These are phyloP conservation scores for Candida montana DNA, from an alignment of 805 yeast species.

Conservation along the genomic window DNA sequence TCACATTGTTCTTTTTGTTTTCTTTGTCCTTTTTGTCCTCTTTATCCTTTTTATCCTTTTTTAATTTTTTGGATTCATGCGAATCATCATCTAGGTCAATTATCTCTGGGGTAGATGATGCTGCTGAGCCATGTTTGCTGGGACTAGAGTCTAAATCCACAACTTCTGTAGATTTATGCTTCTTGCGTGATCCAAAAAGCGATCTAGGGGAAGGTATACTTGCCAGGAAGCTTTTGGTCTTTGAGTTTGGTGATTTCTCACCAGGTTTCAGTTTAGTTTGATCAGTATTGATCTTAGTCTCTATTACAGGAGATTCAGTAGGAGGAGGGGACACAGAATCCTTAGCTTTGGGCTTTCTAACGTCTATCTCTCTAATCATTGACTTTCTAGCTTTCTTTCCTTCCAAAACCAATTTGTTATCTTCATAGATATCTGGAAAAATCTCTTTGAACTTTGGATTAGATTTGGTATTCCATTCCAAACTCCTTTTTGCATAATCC, in stretches of 20 bases:
- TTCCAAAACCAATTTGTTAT: not conserved
- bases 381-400: not conserved
- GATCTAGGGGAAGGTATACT: not conserved
- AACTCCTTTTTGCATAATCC: slow-evolving; percentile 50
- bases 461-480: slow-evolving; percentile 21
- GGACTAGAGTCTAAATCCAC: not conserved
- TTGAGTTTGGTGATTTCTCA: not conserved
- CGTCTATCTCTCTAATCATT: slow-evolving; percentile 2
- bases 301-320: not conserved
- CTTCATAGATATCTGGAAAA: slow-evolving; percentile 42
- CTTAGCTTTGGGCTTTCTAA: too few relatives aligned
- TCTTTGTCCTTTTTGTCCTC: not conserved
- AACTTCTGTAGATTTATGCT: not conserved
- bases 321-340: too few relatives aligned
- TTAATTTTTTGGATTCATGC: not conserved
- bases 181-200: not conserved
- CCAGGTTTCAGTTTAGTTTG: not conserved
- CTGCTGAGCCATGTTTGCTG: not conserved
- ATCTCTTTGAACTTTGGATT: slow-evolving; percentile 44
- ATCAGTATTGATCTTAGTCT: not conserved
- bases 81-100: not conserved
- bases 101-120: not conserved
- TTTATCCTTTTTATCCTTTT: not conserved
- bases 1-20: not conserved
- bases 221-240: not conserved